Percentiles rank a stretch among this genome's conserved stretches.
phyloP scores from a whole-genome alignment of 176 grass and related monocot genomes.

The Dactylis glomerata region DNA sequence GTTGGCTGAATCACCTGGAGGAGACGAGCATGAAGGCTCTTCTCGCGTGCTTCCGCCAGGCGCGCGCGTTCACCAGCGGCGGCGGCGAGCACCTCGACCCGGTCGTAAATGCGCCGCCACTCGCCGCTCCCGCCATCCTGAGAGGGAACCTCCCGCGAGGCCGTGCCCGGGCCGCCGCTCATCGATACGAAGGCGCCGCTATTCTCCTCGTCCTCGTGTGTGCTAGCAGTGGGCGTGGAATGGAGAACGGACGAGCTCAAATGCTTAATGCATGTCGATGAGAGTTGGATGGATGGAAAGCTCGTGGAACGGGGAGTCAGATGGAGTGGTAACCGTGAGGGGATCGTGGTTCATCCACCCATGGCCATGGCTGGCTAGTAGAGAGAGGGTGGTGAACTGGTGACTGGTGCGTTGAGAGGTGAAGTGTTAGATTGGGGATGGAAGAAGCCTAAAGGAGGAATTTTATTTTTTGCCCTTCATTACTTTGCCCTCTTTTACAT shows the following conservation, averaged over 20 bases:
- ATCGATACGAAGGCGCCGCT: background rate
- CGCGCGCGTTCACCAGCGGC: background rate
- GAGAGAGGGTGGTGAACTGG: too few species aligned
- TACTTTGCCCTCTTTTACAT: too few species aligned
- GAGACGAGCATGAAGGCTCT: background rate
- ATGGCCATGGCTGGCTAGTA: background rate
- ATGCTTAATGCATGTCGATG: background rate
- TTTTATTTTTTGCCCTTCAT: too few species aligned
- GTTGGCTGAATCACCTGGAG: background rate
- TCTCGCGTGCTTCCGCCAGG: conserved; percentile 1
- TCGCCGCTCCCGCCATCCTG: background rate
- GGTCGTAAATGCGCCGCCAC: conserved; percentile 22
- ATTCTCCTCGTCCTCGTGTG: background rate
- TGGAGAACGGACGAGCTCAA: background rate
- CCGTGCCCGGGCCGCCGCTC: background rate
- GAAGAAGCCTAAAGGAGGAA: too few species aligned
- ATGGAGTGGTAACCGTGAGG: background rate
- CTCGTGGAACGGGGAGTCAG: background rate
- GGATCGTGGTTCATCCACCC: background rate
- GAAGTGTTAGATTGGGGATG: too few species aligned
- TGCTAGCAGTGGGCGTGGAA: background rate
- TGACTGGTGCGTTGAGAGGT: too few species aligned
- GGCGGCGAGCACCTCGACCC: conserved; percentile 21
- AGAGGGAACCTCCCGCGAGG: background rate
- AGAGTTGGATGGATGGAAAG: background rate